A percentile compares a stretch with the other conserved stretches of the same genome.
Evolutionary conservation across 192 early-diverging fungal genomes (phyloP).

Genomic region (Phlyctochytrium bullatum): DNA sequence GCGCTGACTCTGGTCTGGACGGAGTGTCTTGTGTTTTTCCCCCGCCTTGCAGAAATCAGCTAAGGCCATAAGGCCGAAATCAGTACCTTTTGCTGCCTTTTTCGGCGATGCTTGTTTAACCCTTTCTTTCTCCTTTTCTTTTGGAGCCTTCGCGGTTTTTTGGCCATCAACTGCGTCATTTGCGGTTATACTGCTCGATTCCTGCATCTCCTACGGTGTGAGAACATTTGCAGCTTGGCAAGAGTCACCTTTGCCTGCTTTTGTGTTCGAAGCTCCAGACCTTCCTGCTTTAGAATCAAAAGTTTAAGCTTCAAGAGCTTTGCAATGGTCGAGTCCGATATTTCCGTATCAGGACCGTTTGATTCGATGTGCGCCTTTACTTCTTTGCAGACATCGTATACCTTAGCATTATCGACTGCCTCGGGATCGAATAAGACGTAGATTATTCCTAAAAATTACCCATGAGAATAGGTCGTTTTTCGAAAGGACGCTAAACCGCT

Average conservation of each 20-base stretch:
- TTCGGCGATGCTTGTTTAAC: not conserved
- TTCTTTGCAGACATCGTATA: slow-evolving; percentile 46
- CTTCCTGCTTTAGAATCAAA: slow-evolving; percentile 42
- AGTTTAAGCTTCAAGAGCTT: slow-evolving; percentile 41
- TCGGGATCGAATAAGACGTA: slow-evolving; percentile 5
- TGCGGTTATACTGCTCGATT: not conserved
- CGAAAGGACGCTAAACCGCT: slow-evolving; percentile 35
- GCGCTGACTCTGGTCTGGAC: not conserved
- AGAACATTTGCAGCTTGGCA: not conserved
- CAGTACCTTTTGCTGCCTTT: not conserved
- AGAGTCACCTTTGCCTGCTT: not conserved
- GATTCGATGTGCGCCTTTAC: slow-evolving; percentile 42
- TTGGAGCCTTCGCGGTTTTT: not conserved
- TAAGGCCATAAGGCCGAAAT: not conserved
- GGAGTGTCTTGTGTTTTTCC: not conserved
- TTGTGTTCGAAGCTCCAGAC: slow-evolving; percentile 30
- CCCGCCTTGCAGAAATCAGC: not conserved
- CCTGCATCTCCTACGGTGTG: not conserved
- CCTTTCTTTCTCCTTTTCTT: not conserved
- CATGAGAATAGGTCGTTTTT: slow-evolving; percentile 39
- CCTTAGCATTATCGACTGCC: slow-evolving; percentile 42
- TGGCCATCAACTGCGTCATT: not conserved
- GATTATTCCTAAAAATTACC: slow-evolving; percentile 23
- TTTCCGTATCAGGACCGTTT: slow-evolving; percentile 25
- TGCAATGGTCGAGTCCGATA: slow-evolving; percentile 44